Evolutionary conservation across 2,329 filamentous ascomycete genomes (phyloP).

Genomic region (Diaporthe sp.): DNA sequence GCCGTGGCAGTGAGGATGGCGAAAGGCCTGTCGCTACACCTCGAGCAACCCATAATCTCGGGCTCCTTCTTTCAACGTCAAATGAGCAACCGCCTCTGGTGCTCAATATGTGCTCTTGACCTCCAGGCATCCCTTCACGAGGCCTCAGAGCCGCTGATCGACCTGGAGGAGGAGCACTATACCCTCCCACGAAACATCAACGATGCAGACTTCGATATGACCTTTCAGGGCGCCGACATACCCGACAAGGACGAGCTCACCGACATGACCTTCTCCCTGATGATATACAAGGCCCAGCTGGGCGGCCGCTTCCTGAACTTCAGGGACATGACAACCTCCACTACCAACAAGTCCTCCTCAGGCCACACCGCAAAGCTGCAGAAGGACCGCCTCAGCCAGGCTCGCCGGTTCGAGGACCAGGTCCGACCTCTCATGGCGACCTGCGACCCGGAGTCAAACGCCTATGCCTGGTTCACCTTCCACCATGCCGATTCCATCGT

Average conservation of each 20-base stretch:
- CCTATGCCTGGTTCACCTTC: conserved; percentile 44
- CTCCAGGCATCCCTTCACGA: conserved; percentile 38
- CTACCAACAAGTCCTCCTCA: background rate
- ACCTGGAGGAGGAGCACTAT: conserved; percentile 29
- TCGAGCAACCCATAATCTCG: conserved; percentile 32
- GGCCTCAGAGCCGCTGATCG: conserved; percentile 39
- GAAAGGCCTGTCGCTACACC: conserved; percentile 37
- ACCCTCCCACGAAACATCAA: conserved; percentile 39
- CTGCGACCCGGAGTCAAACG: conserved; percentile 43
- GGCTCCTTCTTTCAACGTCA: conserved; percentile 39
- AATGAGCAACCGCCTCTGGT: conserved; percentile 39
- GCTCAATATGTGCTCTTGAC: conserved; percentile 40
- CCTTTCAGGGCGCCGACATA: conserved; percentile 28
- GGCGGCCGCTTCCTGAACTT: conserved; percentile 38
- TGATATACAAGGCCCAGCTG: conserved; percentile 41
- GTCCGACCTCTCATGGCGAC: conserved; percentile 38
- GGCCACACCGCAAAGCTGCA: background rate
- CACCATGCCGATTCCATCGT: conserved; percentile 41
- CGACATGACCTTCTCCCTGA: conserved; percentile 43
- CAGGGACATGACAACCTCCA: background rate
- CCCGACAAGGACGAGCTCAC: conserved; percentile 39
- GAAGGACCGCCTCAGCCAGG: conserved; percentile 33
- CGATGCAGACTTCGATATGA: conserved; percentile 41
- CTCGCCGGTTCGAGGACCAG: conserved; percentile 38
- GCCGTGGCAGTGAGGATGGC: conserved; percentile 44